A percentile compares a stretch with the other conserved stretches of the same genome.
Evolutionary conservation across 1,139 yeast species (phyloP).

Genomic region (Arxiozyma telluris): DNA sequence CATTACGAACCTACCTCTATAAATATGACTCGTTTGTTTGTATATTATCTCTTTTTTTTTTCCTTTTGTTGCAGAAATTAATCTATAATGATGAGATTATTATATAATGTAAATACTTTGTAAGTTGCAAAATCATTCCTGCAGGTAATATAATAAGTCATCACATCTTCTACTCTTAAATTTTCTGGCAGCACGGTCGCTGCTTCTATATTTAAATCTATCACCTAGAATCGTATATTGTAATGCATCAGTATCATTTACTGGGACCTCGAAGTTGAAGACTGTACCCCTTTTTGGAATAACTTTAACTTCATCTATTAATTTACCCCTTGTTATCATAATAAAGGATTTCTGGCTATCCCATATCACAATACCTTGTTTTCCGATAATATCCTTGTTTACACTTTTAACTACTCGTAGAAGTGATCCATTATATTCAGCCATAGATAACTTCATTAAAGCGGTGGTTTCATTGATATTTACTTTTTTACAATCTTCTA

Average conservation of each 20-base stretch:
- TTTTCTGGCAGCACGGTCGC: conserved; percentile 78
- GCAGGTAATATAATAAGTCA: conserved; percentile 37
- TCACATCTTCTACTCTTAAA: conserved; percentile 72
- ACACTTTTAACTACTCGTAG: conserved; percentile 51
- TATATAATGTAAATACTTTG: too few species aligned
- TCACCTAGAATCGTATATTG: conserved; percentile 72
- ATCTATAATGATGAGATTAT: not conserved
- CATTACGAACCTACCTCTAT: too few species aligned
- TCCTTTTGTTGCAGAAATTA: not conserved
- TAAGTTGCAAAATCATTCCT: not conserved
- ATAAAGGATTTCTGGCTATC: conserved; percentile 75
- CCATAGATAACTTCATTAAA: conserved; percentile 56
- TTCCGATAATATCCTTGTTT: conserved; percentile 54
- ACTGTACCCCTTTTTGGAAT: conserved; percentile 54
- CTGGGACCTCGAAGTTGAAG: conserved; percentile 46
- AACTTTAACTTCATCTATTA: conserved; percentile 45
- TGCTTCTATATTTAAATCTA: conserved; percentile 63
- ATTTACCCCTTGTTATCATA: conserved; percentile 45
- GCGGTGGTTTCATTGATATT: conserved; percentile 21
- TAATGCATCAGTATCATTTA: conserved; percentile 32
- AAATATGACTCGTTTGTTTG: too few species aligned
- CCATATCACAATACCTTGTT: conserved; percentile 74
- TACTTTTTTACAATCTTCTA: conserved; percentile 13
- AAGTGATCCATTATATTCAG: conserved; percentile 77
- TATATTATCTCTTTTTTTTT: too few species aligned